Percentiles rank a stretch among this genome's conserved stretches.
Conservation (phyloP, 2,329 filamentous ascomycete species). For the Clarireedia sp. region DNA sequence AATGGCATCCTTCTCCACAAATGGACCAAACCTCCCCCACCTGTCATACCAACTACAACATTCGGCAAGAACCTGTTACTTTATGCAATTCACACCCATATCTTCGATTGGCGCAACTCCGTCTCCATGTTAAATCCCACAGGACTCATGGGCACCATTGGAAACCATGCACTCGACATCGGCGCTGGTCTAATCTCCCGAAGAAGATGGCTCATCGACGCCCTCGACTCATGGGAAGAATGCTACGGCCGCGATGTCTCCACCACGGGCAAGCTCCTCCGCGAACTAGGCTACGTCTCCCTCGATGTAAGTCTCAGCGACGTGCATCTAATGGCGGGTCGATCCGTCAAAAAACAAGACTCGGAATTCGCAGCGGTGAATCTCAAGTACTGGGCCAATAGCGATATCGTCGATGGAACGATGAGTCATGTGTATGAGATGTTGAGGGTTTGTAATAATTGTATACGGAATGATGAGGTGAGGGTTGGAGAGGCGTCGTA, state of each 20-base stretch:
- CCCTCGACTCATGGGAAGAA: constrained; percentile 22
- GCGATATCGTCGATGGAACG: constrained; percentile 18
- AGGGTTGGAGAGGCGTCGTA: constrained; percentile 9
- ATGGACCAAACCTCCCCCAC: constrained; percentile 24
- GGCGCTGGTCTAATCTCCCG: constrained; percentile 18
- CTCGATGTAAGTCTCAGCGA: constrained; percentile 24
- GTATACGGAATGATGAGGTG: not conserved
- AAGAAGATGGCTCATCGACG: constrained; percentile 21
- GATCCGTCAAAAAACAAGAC: constrained; percentile 20
- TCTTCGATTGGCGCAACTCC: constrained; percentile 26
- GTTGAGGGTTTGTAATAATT: not conserved
- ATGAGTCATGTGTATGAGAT: constrained; percentile 22
- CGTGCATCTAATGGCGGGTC: constrained; percentile 26
- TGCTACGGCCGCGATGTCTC: constrained; percentile 16
- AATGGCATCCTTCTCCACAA: constrained; percentile 25
- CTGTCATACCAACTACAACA: constrained; percentile 16
- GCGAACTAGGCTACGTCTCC: constrained; percentile 21
- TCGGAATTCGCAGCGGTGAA: constrained; percentile 25
- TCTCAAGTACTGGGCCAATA: constrained; percentile 25
- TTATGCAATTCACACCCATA: constrained; percentile 26
- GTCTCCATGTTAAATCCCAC: constrained; percentile 26
- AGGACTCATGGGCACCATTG: constrained; percentile 22
- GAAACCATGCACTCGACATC: constrained; percentile 21
- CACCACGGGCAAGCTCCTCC: constrained; percentile 17
- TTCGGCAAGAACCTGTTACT: constrained; percentile 24